phyloP scores from a whole-genome alignment of 441 rosid genomes.

The Populus hybrid region DNA sequence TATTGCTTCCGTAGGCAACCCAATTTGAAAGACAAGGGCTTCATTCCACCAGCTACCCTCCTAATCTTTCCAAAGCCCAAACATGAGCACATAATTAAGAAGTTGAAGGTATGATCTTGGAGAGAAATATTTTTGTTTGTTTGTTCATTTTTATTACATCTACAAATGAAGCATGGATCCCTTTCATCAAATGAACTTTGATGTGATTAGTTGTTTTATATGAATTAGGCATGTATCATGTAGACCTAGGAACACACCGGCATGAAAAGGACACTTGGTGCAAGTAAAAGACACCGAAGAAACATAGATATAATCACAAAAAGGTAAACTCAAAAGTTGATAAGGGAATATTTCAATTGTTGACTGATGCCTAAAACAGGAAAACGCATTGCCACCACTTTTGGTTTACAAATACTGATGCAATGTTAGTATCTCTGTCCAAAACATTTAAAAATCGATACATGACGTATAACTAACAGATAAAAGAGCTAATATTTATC shows the following conservation, averaged over 20 bases:
- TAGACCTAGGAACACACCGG: neutral
- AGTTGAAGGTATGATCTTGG: no score
- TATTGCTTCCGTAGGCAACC: neutral
- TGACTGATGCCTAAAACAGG: neutral
- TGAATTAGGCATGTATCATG: neutral
- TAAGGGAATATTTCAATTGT: neutral
- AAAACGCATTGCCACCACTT: neutral
- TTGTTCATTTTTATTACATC: neutral
- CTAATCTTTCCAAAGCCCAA: neutral
- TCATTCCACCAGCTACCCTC: neutral
- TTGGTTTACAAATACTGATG: neutral
- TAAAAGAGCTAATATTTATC: neutral
- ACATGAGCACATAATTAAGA: neutral
- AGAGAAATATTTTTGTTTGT: neutral
- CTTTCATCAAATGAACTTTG: neutral
- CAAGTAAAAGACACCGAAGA: neutral
- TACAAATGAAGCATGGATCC: neutral
- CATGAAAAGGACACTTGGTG: neutral
- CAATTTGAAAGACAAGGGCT: neutral
- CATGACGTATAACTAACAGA: neutral
- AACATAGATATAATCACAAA: neutral
- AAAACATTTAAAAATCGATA: neutral
- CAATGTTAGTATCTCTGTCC: neutral
- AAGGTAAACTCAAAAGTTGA: neutral
- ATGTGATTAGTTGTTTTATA: neutral